These are phyloP conservation scores for Aspergillus indologenus DNA, from an alignment of 495 filamentous ascomycete genomes.

Conservation along the genomic window DNA sequence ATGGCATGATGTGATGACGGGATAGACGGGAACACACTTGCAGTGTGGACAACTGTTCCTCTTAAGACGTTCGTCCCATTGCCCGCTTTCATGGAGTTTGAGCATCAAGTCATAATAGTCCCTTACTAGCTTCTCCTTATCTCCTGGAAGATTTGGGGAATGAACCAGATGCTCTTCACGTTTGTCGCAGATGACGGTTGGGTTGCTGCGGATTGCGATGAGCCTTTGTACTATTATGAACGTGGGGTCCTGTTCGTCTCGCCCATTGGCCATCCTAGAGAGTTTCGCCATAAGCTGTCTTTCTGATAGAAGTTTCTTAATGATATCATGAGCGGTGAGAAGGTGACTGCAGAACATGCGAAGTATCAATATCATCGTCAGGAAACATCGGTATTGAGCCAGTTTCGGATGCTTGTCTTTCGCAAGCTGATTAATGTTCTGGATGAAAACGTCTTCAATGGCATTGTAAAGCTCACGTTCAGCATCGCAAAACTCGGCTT, in stretches of 20 bases:
- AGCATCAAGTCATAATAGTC: slow-evolving; percentile 20
- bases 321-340: slow-evolving; percentile 44
- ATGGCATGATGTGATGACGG: slow-evolving; percentile 42
- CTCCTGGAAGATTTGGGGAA: slow-evolving; percentile 3
- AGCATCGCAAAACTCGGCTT: slow-evolving; percentile 42
- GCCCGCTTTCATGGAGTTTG: slow-evolving; percentile 21
- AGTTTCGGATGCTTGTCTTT: neutral
- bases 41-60: slow-evolving; percentile 40
- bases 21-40: slow-evolving; percentile 20
- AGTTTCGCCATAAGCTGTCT: slow-evolving; percentile 38
- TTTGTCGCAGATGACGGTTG: neutral
- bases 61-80: slow-evolving; percentile 27
- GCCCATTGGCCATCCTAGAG: slow-evolving; percentile 13
- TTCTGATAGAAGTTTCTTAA: slow-evolving; percentile 41
- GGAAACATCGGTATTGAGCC: slow-evolving; percentile 22
- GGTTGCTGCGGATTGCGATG: slow-evolving; percentile 3
- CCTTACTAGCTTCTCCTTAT: slow-evolving; percentile 4
- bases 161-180: neutral
- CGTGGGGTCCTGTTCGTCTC: slow-evolving; percentile 1
- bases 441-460: slow-evolving; percentile 34
- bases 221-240: slow-evolving; percentile 14
- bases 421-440: slow-evolving; percentile 32
- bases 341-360: slow-evolving; percentile 53
- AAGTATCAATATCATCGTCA: slow-evolving; percentile 44
- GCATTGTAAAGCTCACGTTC: slow-evolving; percentile 50